Conservation (phyloP, 108 stramenopile genomes). For the Nitzschia palea region DNA sequence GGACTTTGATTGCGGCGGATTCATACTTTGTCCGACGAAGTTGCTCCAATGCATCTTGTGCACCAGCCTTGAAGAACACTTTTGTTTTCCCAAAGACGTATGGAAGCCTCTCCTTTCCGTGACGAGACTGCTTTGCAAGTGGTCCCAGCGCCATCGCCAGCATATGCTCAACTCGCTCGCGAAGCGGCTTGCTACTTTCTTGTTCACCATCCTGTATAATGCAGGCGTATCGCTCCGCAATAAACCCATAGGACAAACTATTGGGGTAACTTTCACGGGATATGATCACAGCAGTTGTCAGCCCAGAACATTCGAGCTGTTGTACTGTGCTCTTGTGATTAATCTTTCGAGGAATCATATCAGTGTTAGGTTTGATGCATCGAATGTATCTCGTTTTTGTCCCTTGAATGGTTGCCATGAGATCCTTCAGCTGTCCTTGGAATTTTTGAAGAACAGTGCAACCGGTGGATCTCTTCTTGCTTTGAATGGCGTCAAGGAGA, state of each 20-base stretch:
- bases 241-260: slow-evolving; percentile 69
- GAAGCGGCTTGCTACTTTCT: background rate
- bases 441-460: slow-evolving; percentile 71
- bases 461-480: slow-evolving; percentile 45
- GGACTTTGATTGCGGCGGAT: slow-evolving; percentile 42
- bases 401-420: slow-evolving; percentile 64
- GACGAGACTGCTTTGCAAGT: background rate
- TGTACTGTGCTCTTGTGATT: slow-evolving; percentile 74
- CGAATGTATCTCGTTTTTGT: slow-evolving; percentile 86
- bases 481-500: slow-evolving; percentile 13
- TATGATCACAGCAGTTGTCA: slow-evolving; percentile 89
- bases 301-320: slow-evolving; percentile 93
- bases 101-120: slow-evolving; percentile 21
- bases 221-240: slow-evolving; percentile 58
- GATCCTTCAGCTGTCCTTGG: slow-evolving; percentile 51
- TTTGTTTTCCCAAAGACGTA: slow-evolving; percentile 87
- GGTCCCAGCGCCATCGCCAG: slow-evolving; percentile 23
- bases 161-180: slow-evolving; percentile 42
- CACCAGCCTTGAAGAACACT: slow-evolving; percentile 83
- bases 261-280: slow-evolving; percentile 92
- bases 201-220: slow-evolving; percentile 8
- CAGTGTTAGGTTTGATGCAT: slow-evolving; percentile 88
- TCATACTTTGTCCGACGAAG: slow-evolving; percentile 51
- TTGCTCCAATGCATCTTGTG: slow-evolving; percentile 75
- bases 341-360: slow-evolving; percentile 53